Percentiles rank a stretch among this genome's conserved stretches.
phyloP scores from a whole-genome alignment of 2,329 filamentous ascomycete genomes.

The Hypoxylon sp. region DNA sequence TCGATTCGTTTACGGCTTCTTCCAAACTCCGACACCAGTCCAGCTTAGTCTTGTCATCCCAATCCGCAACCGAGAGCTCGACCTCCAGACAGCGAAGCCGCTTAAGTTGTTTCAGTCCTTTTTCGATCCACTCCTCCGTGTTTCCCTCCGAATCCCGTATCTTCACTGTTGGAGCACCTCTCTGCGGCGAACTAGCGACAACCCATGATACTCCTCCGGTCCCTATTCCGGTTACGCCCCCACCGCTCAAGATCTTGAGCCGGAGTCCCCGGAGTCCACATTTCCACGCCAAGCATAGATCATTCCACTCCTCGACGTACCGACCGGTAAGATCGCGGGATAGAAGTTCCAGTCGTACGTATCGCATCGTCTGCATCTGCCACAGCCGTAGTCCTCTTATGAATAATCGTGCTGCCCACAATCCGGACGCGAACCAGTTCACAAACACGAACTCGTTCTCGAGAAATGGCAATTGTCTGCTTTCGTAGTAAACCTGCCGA shows the following conservation, averaged over 20 bases:
- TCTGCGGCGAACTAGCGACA: slow-evolving; percentile 25
- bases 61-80: slow-evolving; percentile 48
- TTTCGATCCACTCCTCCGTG: slow-evolving; percentile 44
- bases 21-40: slow-evolving; percentile 49
- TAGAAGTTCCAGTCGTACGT: slow-evolving; percentile 53
- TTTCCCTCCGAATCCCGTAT: slow-evolving; percentile 24
- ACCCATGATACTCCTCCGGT: slow-evolving; percentile 28
- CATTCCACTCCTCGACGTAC: slow-evolving; percentile 47
- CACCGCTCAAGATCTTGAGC: slow-evolving; percentile 49
- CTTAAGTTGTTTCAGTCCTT: slow-evolving; percentile 46
- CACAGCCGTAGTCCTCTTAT: slow-evolving; percentile 49
- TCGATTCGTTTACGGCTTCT: slow-evolving; percentile 40
- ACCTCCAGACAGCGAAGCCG: slow-evolving; percentile 52
- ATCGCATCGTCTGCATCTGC: slow-evolving; percentile 54
- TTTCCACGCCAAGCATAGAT: slow-evolving; percentile 49
- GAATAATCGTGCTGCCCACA: slow-evolving; percentile 53
- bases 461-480: slow-evolving; percentile 51
- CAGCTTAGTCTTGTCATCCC: slow-evolving; percentile 47
- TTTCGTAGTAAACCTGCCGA: slow-evolving; percentile 55
- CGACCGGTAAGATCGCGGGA: slow-evolving; percentile 48
- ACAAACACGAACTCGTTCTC: slow-evolving; percentile 58
- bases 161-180: slow-evolving; percentile 20
- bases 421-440: slow-evolving; percentile 56
- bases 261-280: slow-evolving; percentile 51
- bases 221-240: slow-evolving; percentile 27